Base-by-base conservation (phyloP, 305 asterid genomes). In the Fraxinus sp. region DNA sequence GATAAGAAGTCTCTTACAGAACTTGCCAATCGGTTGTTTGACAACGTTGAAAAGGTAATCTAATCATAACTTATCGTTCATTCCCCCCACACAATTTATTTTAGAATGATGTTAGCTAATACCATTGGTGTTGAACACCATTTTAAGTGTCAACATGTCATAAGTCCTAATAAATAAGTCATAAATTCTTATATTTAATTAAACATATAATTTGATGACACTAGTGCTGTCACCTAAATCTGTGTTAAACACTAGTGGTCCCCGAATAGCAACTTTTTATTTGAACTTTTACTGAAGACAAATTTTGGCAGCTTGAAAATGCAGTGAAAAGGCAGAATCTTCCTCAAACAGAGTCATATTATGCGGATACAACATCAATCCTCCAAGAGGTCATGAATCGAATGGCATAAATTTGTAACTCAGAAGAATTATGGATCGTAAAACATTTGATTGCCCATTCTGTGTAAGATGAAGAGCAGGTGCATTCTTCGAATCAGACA, bases 1-100 rank as follows among this genome's bases (percentile, higher is more conserved):
- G 95, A 95, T 28, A 91, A 92, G 87, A 84, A 86, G 82, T 77
- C 93, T 36, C 92, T 95, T 1, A 87, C 75, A 3, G 93, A 90
- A 78, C 97, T 95, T 39, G 97, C 96, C 46, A 95, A 93, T 77
- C 87, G 90, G 16, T 87, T 95, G 81, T 94, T 94, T 26, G 92
- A 94, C 88, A 94, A 75, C 28, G 80, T 93, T 36, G 98, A 94
- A 77, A 86, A 89, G 93, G 97, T 93, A 85, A 46, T 24, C 5
- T 10, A 14, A 32, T 35, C 22, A 70, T 64, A 14, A 62, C 32
- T 26, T 8, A 16, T 33, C 1, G 0, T 55, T 55, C 22, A 46
- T 13, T 46, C 3, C 11, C 57, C 57, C 0, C 18, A 16, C 1
- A 0, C 49, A 22, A 10, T 10, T 4, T 16, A 52, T 52, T 52